Percentiles rank a stretch among this genome's conserved stretches.
phyloP scores from a whole-genome alignment of 202 grass and related monocot species.

The Elaeis oleifera region DNA sequence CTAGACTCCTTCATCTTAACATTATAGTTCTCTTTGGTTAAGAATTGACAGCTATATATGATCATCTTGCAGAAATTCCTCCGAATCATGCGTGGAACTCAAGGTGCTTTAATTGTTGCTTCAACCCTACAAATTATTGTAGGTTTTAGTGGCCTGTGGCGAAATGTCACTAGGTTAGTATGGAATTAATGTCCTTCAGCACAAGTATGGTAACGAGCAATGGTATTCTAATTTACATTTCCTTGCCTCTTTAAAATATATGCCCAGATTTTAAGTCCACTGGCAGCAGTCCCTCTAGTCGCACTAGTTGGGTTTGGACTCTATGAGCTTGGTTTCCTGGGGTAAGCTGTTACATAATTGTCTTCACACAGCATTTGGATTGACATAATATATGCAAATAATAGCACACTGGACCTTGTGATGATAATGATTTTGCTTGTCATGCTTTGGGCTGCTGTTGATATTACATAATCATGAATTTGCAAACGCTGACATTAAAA shows the following conservation, averaged over 20 bases:
- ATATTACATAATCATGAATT: constrained; percentile 18
- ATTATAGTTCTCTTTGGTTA: constrained; percentile 14
- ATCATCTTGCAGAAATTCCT: constrained; percentile 66
- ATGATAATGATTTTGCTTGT: no score
- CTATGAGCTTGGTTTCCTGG: constrained; percentile 92
- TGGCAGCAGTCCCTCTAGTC: constrained; percentile 81
- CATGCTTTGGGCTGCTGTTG: neutral
- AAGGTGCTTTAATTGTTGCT: constrained; percentile 95
- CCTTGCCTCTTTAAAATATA: constrained; percentile 11
- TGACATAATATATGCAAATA: no score
- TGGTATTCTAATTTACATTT: constrained; percentile 5
- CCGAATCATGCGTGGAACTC: constrained; percentile 85
- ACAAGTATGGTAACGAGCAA: neutral
- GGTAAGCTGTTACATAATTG: constrained; percentile 30
- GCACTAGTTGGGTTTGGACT: constrained; percentile 77
- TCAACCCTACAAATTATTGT: constrained; percentile 93
- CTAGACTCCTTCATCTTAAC: neutral
- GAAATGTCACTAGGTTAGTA: constrained; percentile 82
- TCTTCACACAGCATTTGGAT: no score
- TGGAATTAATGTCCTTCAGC: constrained; percentile 1
- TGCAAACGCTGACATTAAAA: neutral
- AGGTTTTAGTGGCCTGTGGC: constrained; percentile 98
- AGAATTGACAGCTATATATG: constrained; percentile 22
- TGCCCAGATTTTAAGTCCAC: constrained; percentile 74
- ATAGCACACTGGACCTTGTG: no score